Base-by-base conservation (phyloP, 495 filamentous ascomycete genomes). In the Podospora pseudopauciseta region DNA sequence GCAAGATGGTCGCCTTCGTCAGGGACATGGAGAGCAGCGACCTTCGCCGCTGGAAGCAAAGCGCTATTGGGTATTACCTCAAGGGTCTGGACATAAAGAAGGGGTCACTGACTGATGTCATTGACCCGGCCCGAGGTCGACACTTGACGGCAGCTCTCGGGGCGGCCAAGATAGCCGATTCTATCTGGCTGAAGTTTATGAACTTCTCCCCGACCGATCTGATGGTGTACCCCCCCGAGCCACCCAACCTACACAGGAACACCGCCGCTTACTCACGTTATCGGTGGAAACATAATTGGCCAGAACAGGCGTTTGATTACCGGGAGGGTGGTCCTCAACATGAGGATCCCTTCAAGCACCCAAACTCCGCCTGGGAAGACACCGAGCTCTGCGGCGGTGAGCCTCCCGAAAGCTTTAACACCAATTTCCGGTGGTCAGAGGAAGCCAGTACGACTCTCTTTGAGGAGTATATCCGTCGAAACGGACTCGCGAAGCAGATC, bases 11-110 rank as follows among this genome's bases (percentile, higher is more conserved):
- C 0, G 3, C 23, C 16, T 77, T 67, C 19, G 62, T 74, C 58
- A 18, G 61, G 23, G 23, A 34, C 1, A 65, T 70, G 19, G 75
- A 77, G 5, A 64, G 67, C 16, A 73, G 71, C 58, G 74, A 77
- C 62, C 63, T 73, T 18, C 71, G 75, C 3, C 63, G 66, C 6
- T 70, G 70, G 27, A 55, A 67, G 13, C 9, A 19, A 5, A 20
- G 9, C 15, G 58, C 62, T 15, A 20, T 74, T 9, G 13, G 16
- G 0, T 30, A 9, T 4, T 67, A 32, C 60, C 11, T 62, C 0
- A 1, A 28, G 6, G 59, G 54, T 9, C 18, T 64, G 5, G 16
- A 49, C 39, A 16, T 13, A 3, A 49, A 49, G 39, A 49, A 49
- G 0, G 39, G 39, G 15, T 13, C 39, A 9, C 39, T 49, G 39